Evolutionary conservation across 148 eudicot species (phyloP).

Genomic region (Rhododendron williamsianum): DNA sequence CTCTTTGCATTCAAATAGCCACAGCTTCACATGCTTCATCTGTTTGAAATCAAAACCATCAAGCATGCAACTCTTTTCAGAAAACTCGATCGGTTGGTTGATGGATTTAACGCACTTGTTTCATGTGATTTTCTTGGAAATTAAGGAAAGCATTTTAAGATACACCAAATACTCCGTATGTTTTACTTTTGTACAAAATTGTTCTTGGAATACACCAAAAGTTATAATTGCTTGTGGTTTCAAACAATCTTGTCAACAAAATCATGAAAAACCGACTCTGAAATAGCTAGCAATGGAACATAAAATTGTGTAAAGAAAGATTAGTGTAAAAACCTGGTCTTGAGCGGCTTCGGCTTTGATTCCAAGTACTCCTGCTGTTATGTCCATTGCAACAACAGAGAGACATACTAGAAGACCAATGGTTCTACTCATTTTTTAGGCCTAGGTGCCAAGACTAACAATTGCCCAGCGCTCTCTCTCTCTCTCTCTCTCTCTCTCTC

Average conservation of each 20-base stretch:
- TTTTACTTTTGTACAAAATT: background rate
- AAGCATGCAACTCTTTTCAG: background rate
- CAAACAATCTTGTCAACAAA: background rate
- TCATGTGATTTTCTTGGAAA: background rate
- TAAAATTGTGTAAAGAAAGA: background rate
- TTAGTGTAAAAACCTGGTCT: slow-evolving; percentile 44
- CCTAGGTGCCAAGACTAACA: background rate
- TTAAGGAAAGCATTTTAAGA: background rate
- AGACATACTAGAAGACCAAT: slow-evolving; percentile 53
- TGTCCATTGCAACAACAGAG: slow-evolving; percentile 49
- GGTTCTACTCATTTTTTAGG: slow-evolving; percentile 32
- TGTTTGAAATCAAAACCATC: slow-evolving; percentile 10
- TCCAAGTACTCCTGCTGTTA: slow-evolving; percentile 73
- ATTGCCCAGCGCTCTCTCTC: background rate
- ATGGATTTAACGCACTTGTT: background rate
- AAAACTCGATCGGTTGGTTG: background rate
- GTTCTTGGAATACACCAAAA: background rate
- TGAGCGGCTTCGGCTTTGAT: slow-evolving; percentile 80
- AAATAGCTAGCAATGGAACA: background rate
- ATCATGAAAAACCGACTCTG: background rate
- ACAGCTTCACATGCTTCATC: slow-evolving; percentile 71
- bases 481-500: background rate
- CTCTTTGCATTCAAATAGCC: slow-evolving; percentile 81
- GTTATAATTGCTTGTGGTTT: background rate
- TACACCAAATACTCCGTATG: background rate